Percentiles rank a stretch among this genome's conserved stretches.
phyloP scores from a whole-genome alignment of 768 basidiomycete genomes.

The Butyriboletus loyo region DNA sequence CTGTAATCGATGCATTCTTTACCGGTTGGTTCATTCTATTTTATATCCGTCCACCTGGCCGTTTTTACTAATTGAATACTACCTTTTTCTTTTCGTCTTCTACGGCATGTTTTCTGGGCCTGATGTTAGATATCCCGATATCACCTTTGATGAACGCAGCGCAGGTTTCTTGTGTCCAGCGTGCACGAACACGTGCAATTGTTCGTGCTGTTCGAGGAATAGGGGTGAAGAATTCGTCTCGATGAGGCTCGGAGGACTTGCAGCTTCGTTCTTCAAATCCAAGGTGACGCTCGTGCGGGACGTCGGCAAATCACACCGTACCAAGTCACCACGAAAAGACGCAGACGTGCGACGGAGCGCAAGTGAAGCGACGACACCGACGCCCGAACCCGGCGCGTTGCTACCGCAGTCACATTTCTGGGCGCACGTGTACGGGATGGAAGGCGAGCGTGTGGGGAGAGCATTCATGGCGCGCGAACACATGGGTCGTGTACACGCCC shows the following conservation, averaged over 20 bases:
- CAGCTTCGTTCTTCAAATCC: conserved; percentile 17
- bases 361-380: neutral
- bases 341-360: neutral
- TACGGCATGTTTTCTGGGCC: neutral
- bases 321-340: neutral
- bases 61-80: conserved; percentile 2
- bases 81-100: neutral
- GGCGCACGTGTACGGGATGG: conserved; percentile 33
- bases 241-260: conserved; percentile 25
- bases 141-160: conserved; percentile 33
- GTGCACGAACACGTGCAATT: conserved; percentile 47
- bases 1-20: conserved; percentile 34
- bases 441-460: conserved; percentile 26
- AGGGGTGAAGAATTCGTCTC: conserved; percentile 48
- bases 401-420: conserved; percentile 22
- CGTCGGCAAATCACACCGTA: neutral
- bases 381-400: neutral
- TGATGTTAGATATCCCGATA: conserved; percentile 36
- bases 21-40: conserved; percentile 26
- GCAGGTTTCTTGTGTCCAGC: conserved; percentile 41
- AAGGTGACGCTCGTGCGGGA: conserved; percentile 28
- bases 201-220: conserved; percentile 41
- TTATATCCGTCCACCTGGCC: neutral
- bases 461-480: conserved; percentile 23
- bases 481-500: neutral